These are phyloP conservation scores for Kregervanrija pseudodelftensis DNA, from an alignment of 805 yeast genomes.

Conservation along the genomic window DNA sequence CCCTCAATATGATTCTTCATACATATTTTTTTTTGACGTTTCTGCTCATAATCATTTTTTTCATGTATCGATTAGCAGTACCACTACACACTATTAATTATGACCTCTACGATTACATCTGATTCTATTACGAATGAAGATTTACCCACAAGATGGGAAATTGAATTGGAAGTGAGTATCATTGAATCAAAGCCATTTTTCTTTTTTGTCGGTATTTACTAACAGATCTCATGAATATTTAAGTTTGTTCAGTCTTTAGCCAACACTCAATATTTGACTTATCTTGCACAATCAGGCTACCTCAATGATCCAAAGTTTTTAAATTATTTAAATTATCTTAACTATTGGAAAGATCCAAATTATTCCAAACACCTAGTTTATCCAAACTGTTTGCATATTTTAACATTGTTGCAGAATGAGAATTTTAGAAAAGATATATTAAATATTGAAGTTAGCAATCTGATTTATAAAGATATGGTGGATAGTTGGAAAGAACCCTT, in stretches of 20 bases:
- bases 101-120: no score
- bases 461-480: conserved; percentile 70
- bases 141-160: conserved; percentile 80
- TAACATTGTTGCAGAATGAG: conserved; percentile 52
- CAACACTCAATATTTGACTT: conserved; percentile 81
- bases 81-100: no score
- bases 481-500: conserved; percentile 51
- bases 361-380: conserved; percentile 67
- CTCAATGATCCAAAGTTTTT: conserved; percentile 66
- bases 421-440: conserved; percentile 49
- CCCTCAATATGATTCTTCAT: no score
- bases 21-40: no score
- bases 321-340: conserved; percentile 69
- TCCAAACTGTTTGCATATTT: conserved; percentile 82
- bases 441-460: conserved; percentile 49
- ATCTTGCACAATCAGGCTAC: conserved; percentile 76
- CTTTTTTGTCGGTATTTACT: background rate
- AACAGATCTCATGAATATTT: background rate
- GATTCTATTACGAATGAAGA: conserved; percentile 12
- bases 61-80: no score
- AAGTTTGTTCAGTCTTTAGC: conserved; percentile 88
- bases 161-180: conserved; percentile 63
- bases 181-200: background rate
- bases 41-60: no score
- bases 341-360: conserved; percentile 76